phyloP scores from a whole-genome alignment of 2,329 filamentous ascomycete genomes.

The Biscogniauxia marginata region DNA sequence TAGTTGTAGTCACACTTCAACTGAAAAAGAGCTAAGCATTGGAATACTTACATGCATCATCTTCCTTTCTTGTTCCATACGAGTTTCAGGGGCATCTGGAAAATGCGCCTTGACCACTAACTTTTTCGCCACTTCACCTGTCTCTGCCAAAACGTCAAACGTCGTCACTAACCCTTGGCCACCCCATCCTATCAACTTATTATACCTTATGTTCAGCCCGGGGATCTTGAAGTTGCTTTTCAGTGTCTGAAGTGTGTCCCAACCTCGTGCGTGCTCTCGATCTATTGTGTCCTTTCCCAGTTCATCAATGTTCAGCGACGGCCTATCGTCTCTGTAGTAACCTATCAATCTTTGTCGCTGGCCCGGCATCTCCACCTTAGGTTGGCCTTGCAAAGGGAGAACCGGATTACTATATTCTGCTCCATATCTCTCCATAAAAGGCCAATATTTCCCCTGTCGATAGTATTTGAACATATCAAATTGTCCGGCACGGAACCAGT shows the following conservation, averaged over 20 bases:
- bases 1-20: background rate
- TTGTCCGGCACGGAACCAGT: background rate
- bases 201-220: background rate
- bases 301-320: background rate
- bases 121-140: background rate
- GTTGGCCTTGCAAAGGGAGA: background rate
- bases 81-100: background rate
- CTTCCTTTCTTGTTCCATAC: background rate
- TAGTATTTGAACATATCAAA: background rate
- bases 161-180: background rate
- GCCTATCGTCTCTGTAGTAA: background rate
- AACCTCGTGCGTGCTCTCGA: background rate
- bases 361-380: background rate
- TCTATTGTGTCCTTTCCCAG: background rate
- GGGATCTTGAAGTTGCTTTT: background rate
- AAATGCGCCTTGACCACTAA: background rate
- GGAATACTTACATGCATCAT: background rate
- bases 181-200: background rate
- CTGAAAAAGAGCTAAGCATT: background rate
- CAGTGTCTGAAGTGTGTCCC: background rate
- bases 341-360: background rate
- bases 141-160: background rate
- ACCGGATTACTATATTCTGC: background rate
- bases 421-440: background rate
- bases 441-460: background rate